Evolutionary conservation across 257 asterid genomes (phyloP).

Genomic region (Hygrophila difformis): DNA sequence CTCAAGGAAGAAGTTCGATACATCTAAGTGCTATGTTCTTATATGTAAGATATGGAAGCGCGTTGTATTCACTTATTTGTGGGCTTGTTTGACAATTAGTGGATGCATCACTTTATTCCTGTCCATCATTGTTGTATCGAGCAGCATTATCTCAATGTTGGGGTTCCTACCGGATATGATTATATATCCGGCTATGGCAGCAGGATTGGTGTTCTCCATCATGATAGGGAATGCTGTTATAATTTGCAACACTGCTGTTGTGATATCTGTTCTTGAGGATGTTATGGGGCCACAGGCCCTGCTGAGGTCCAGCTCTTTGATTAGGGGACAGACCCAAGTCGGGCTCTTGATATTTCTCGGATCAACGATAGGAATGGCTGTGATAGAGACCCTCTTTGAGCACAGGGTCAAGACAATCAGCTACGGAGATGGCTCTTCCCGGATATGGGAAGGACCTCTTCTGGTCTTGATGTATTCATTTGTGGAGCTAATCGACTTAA

Average conservation of each 20-base stretch:
- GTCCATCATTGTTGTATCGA: constrained; percentile 42
- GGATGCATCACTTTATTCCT: constrained; percentile 54
- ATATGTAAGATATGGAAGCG: constrained; percentile 73
- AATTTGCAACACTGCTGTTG: constrained; percentile 66
- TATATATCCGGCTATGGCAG: constrained; percentile 74
- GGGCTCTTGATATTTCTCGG: constrained; percentile 85
- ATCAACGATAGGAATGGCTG: constrained; percentile 78
- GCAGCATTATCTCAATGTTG: constrained; percentile 49
- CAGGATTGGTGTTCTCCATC: constrained; percentile 60
- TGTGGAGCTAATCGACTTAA: constrained; percentile 69
- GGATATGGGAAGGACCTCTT: constrained; percentile 96
- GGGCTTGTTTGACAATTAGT: constrained; percentile 54
- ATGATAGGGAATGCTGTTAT: constrained; percentile 71
- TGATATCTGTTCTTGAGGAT: constrained; percentile 87
- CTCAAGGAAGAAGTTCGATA: constrained; percentile 52
- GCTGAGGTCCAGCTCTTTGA: constrained; percentile 64
- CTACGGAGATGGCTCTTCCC: constrained; percentile 86
- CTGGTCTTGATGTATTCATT: constrained; percentile 82
- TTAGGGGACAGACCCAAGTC: constrained; percentile 84
- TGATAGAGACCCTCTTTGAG: constrained; percentile 86
- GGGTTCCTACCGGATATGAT: constrained; percentile 71
- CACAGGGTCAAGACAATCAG: constrained; percentile 87
- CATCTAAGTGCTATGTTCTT: constrained; percentile 38
- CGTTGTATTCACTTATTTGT: constrained; percentile 50
- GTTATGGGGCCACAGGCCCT: constrained; percentile 73